Evolutionary conservation across 2,329 filamentous ascomycete species (phyloP).

Genomic region (Colletotrichum echinochloae): DNA sequence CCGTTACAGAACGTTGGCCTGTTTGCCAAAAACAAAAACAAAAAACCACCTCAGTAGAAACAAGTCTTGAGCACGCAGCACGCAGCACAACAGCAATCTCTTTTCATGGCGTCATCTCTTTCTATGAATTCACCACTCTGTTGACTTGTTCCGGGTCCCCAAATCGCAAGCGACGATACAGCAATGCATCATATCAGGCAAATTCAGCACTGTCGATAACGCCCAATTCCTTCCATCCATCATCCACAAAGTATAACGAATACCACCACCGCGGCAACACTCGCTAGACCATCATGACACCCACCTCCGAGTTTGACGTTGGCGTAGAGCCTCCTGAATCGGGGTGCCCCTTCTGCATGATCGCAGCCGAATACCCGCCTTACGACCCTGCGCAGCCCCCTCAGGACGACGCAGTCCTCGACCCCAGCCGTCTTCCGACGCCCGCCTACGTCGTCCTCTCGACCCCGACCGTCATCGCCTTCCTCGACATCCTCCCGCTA

Average conservation of each 20-base stretch:
- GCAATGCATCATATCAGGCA: conserved; percentile 2
- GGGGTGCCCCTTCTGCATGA: conserved; percentile 73
- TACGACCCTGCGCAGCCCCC: conserved; percentile 60
- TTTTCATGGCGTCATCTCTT: conserved; percentile 10
- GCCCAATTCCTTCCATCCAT: not conserved
- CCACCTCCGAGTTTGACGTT: conserved; percentile 32
- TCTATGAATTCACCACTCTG: not conserved
- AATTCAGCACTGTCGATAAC: conserved; percentile 13
- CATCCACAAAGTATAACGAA: not conserved
- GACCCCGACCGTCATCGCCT: conserved; percentile 82
- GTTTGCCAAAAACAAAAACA: not conserved
- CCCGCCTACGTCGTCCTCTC: conserved; percentile 78
- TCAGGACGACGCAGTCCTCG: conserved; percentile 50
- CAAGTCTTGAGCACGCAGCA: conserved; percentile 11
- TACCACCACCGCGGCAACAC: conserved; percentile 1
- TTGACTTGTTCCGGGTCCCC: not conserved
- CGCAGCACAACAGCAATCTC: not conserved
- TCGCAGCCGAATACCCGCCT: conserved; percentile 62
- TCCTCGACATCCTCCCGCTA: conserved; percentile 93
- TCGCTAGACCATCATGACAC: conserved; percentile 24
- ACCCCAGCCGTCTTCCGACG: conserved; percentile 52
- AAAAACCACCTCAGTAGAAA: conserved; percentile 1
- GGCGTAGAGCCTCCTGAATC: conserved; percentile 45
- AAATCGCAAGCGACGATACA: not conserved
- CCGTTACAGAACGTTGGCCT: not conserved